These are phyloP conservation scores for Daedaleopsis nitida DNA, from an alignment of 768 basidiomycete species.

Conservation along the genomic window DNA sequence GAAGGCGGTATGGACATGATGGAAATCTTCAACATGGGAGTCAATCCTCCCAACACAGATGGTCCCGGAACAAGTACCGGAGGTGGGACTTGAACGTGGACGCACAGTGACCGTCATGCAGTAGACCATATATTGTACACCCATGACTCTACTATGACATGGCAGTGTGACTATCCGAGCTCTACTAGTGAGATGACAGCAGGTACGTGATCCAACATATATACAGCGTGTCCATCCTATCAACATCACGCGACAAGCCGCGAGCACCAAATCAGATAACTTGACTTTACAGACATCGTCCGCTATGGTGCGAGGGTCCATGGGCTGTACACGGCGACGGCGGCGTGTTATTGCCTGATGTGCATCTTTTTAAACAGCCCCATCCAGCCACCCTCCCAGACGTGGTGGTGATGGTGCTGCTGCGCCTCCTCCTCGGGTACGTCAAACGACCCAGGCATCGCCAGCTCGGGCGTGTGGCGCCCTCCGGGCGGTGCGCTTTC, in stretches of 20 bases:
- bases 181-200: too few relatives aligned
- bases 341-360: slow-evolving; percentile 13
- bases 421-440: slow-evolving; percentile 9
- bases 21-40: slow-evolving; percentile 52
- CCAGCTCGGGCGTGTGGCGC: slow-evolving; percentile 27
- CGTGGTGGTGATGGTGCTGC: slow-evolving; percentile 14
- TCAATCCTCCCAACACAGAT: not conserved
- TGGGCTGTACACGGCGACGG: not conserved
- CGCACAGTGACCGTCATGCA: too few relatives aligned
- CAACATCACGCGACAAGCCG: not conserved
- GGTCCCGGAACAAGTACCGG: not conserved
- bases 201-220: not conserved
- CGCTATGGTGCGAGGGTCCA: not conserved
- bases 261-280: not conserved
- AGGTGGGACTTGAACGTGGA: not conserved
- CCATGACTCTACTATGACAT: not conserved
- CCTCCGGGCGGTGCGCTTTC: not conserved
- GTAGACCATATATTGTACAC: too few relatives aligned
- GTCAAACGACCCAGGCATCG: slow-evolving; percentile 59
- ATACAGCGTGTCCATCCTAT: not conserved
- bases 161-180: not conserved
- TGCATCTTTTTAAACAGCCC: slow-evolving; percentile 22
- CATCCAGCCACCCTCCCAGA: slow-evolving; percentile 19
- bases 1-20: slow-evolving; percentile 48
- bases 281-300: not conserved